Evolutionary conservation across 148 eudicot genomes (phyloP), one percentile per base, ranked within the genome.

Genomic region (Camellia sinensis): DNA sequence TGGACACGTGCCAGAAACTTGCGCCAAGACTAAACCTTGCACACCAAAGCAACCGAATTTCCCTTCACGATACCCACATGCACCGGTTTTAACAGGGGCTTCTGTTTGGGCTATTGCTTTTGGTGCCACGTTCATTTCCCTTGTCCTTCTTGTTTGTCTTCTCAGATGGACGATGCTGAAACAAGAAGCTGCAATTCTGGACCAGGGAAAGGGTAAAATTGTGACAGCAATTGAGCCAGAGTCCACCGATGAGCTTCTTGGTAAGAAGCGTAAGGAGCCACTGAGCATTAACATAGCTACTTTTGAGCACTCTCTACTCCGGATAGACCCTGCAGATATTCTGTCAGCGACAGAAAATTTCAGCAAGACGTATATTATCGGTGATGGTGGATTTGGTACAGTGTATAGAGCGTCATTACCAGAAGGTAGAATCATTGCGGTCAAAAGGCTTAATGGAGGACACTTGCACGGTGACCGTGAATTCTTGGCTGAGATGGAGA

Each of bases 371-470:
- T 92, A 87, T 46, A 87, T 93, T 29, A 92, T 93, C 2, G 98
- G 99, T 37, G 99, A 92, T 77, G 97, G 97, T 46, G 99, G 98
- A 73, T 93, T 89, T 57, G 98, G 99, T 37, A 95, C 99, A 0
- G 98, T 95, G 37, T 95, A 92, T 73, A 87, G 80, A 81, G 99
- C 97, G 18, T 87, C 89, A 5, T 86, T 96, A 19, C 86, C 91
- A 1, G 90, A 85, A 74, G 97, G 99, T 4, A 82, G 78, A 77
- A 82, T 65, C 76, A 86, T 96, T 76, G 99, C 97, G 22, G 93
- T 95, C 52, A 95, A 95, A 80, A 84, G 97, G 85, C 92, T 95
- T n/a, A 87, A 92, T 60, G 91, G 93, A 45, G 92, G 92, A 46
- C 92, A 85, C 75, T 63, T 80, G 77, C 92, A 91, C 61, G 97